phyloP scores from a whole-genome alignment of 495 filamentous ascomycete species.

The Lophiotrema nucula region DNA sequence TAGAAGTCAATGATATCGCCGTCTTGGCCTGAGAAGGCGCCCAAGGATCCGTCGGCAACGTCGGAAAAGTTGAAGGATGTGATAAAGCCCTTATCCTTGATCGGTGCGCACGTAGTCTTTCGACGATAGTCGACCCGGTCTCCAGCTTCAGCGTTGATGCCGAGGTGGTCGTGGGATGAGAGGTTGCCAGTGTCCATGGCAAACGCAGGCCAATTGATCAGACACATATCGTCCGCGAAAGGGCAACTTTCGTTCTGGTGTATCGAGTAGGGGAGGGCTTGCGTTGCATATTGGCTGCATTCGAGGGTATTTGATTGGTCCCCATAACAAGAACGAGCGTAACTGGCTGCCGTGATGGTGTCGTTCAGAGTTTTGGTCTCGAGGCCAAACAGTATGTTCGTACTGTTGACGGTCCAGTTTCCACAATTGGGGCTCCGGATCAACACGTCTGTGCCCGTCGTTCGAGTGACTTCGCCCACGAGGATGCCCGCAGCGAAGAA shows the following conservation, averaged over 20 bases:
- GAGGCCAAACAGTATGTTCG: not conserved
- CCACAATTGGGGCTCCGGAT: not conserved
- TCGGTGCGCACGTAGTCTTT: slow-evolving; percentile 2
- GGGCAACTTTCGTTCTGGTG: slow-evolving; percentile 5
- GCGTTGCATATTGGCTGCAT: not conserved
- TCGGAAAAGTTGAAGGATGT: not conserved
- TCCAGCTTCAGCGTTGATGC: slow-evolving; percentile 8
- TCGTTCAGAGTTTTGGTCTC: slow-evolving; percentile 6
- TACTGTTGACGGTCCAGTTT: not conserved
- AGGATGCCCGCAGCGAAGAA: slow-evolving; percentile 36
- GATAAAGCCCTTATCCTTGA: not conserved
- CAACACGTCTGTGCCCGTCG: slow-evolving; percentile 7
- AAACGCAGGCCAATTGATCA: not conserved
- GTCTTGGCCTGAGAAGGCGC: not conserved
- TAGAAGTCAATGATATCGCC: not conserved
- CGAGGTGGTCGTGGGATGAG: slow-evolving; percentile 9
- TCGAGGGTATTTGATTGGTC: not conserved
- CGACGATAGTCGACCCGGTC: not conserved
- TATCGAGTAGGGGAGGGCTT: not conserved
- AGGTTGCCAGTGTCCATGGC: slow-evolving; percentile 4
- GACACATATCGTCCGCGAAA: slow-evolving; percentile 12
- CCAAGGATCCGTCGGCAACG: not conserved
- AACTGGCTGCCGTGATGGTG: not conserved
- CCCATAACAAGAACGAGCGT: slow-evolving; percentile 6
- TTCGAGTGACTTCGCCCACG: not conserved